phyloP scores from a whole-genome alignment of 139 green algal genomes.

The Trebouxia sp. region DNA sequence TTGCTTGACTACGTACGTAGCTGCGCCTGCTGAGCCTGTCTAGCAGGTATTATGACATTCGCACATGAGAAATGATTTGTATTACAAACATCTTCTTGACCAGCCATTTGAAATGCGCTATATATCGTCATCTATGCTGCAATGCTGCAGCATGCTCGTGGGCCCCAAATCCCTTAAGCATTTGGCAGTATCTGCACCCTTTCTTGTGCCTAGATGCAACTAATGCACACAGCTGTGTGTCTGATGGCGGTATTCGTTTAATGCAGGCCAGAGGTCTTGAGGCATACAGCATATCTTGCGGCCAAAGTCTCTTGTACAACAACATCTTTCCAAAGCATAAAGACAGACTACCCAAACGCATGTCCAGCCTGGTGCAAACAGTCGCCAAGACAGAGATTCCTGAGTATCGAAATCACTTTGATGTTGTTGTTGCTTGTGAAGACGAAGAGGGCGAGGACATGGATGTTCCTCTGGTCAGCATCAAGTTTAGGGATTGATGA shows the following conservation, averaged over 20 bases:
- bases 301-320: slow-evolving; percentile 95
- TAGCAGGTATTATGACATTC: too few relatives aligned
- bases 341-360: slow-evolving; percentile 84
- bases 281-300: slow-evolving; percentile 94
- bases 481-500: slow-evolving; percentile 57
- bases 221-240: neutral
- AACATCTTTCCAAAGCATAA: slow-evolving; percentile 98
- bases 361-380: slow-evolving; percentile 68
- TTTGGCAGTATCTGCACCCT: too few relatives aligned
- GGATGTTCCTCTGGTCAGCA: slow-evolving; percentile 81
- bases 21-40: too few relatives aligned
- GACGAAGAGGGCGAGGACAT: slow-evolving; percentile 89
- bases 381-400: slow-evolving; percentile 92
- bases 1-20: too few relatives aligned
- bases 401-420: slow-evolving; percentile 84
- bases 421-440: slow-evolving; percentile 98
- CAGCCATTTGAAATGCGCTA: too few relatives aligned
- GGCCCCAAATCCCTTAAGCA: too few relatives aligned
- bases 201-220: neutral
- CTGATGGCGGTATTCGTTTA: too few relatives aligned
- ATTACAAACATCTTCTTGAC: too few relatives aligned
- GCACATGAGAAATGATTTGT: too few relatives aligned
- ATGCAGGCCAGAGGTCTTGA: slow-evolving; percentile 58
- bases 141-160: too few relatives aligned
- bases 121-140: too few relatives aligned